phyloP scores from a whole-genome alignment of 1,284 basidiomycete genomes.

The Apiotrichum brassicae region DNA sequence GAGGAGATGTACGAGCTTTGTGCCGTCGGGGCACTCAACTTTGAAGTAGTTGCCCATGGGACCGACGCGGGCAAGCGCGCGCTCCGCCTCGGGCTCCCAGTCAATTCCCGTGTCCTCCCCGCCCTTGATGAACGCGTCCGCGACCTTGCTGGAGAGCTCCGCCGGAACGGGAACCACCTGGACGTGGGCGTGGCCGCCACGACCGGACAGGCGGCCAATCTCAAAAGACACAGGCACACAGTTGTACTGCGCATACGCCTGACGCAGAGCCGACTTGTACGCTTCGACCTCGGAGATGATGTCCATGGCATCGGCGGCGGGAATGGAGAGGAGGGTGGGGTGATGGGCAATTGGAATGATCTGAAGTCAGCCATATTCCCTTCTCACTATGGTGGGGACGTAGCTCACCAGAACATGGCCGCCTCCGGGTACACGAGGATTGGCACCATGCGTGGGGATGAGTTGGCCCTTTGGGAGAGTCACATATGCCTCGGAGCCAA shows the following conservation, averaged over 20 bases:
- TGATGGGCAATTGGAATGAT: conserved; percentile 75
- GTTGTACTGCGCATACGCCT: conserved; percentile 64
- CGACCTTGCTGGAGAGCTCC: conserved; percentile 57
- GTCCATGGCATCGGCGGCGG: conserved; percentile 63
- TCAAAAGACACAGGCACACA: conserved; percentile 74
- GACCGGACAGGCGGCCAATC: conserved; percentile 70
- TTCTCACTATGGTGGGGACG: too few species aligned
- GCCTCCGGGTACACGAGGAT: conserved; percentile 70
- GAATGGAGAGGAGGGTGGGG: conserved; percentile 60
- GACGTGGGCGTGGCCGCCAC: conserved; percentile 90
- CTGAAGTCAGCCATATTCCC: conserved; percentile 13
- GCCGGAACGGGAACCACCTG: conserved; percentile 77
- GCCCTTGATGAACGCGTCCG: conserved; percentile 62
- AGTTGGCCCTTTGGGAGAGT: conserved; percentile 91
- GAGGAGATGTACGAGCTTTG: conserved; percentile 74
- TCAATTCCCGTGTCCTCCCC: conserved; percentile 62
- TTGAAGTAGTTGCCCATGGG: conserved; percentile 69
- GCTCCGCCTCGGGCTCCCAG: conserved; percentile 58
- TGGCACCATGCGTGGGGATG: conserved; percentile 58
- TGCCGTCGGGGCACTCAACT: conserved; percentile 81
- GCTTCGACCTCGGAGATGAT: conserved; percentile 73
- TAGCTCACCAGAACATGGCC: conserved; percentile 68
- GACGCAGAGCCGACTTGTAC: conserved; percentile 69
- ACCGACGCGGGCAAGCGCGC: conserved; percentile 53
- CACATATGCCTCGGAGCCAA: conserved; percentile 85